A percentile compares a stretch with the other conserved stretches of the same genome.
These are phyloP conservation scores for Pyrrhoderma noxium DNA, from an alignment of 1,284 basidiomycete species.

Conservation along the genomic window DNA sequence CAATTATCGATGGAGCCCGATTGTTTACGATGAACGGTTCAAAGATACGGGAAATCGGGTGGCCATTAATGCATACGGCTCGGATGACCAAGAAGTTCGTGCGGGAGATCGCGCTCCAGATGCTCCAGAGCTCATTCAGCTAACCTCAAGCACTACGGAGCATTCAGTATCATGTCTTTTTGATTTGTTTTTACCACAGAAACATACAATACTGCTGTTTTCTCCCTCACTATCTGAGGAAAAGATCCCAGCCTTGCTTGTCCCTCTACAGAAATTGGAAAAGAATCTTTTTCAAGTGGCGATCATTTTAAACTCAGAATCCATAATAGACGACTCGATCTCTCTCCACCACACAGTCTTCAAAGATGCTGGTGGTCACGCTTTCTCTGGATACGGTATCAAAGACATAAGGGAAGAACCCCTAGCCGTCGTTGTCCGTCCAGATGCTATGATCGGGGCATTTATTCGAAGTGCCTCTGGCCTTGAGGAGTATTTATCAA, in stretches of 20 bases:
- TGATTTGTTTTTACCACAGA: conserved; percentile 17
- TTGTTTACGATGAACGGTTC: conserved; percentile 19
- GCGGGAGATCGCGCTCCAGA: conserved; percentile 23
- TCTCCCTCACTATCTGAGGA: background rate
- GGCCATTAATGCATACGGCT: conserved; percentile 8
- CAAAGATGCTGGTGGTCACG: conserved; percentile 32
- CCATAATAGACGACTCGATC: background rate
- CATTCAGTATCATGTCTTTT: conserved; percentile 15
- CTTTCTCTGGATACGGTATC: conserved; percentile 31
- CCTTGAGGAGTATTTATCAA: conserved; percentile 30
- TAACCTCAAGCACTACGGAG: background rate
- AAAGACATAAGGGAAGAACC: conserved; percentile 20
- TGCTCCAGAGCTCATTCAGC: conserved; percentile 14
- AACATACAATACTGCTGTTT: conserved; percentile 20
- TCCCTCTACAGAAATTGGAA: background rate
- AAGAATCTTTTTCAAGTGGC: conserved; percentile 6
- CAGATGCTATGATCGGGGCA: conserved; percentile 36
- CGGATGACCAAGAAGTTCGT: background rate
- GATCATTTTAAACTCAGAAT: background rate
- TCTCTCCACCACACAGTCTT: conserved; percentile 25
- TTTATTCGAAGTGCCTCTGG: conserved; percentile 28
- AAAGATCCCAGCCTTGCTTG: background rate
- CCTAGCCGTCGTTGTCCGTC: conserved; percentile 32
- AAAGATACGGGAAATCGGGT: background rate
- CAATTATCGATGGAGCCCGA: conserved; percentile 22